A percentile compares a stretch with the other conserved stretches of the same genome.
Conservation (phyloP, 2,329 filamentous ascomycete genomes). For the Taxawa tesnikishii region DNA sequence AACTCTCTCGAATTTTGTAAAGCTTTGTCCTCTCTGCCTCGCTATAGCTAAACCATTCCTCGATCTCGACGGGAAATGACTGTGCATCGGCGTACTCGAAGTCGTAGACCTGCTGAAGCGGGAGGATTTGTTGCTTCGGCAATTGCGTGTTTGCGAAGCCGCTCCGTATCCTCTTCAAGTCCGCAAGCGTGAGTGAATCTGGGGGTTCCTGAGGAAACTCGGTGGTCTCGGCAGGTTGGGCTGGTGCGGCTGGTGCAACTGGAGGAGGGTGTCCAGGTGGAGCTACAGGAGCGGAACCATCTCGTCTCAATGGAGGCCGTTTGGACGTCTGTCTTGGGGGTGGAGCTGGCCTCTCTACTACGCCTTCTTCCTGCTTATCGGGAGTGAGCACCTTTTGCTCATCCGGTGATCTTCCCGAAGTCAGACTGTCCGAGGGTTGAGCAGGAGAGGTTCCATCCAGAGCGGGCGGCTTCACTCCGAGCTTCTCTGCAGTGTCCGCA, state of each 20-base stretch:
- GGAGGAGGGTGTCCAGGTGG: constrained; percentile 27
- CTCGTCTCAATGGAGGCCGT: constrained; percentile 27
- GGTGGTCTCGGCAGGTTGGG: constrained; percentile 14
- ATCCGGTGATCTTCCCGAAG: not conserved
- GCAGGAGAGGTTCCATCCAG: not conserved
- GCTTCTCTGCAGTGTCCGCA: constrained; percentile 23
- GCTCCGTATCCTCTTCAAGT: constrained; percentile 31
- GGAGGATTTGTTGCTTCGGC: constrained; percentile 17
- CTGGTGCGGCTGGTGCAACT: constrained; percentile 23
- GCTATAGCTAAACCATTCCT: constrained; percentile 95
- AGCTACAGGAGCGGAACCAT: constrained; percentile 22
- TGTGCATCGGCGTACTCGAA: constrained; percentile 49
- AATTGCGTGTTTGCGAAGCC: constrained; percentile 26
- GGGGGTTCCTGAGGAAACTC: constrained; percentile 21
- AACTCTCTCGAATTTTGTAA: constrained; percentile 61
- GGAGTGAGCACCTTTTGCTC: constrained; percentile 11
- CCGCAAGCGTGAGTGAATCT: constrained; percentile 34
- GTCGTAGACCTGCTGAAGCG: constrained; percentile 49
- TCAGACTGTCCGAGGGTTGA: not conserved
- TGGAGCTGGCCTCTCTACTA: constrained; percentile 11
- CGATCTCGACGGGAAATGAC: constrained; percentile 70
- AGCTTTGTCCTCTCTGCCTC: constrained; percentile 75
- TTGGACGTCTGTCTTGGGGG: not conserved
- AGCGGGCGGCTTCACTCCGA: constrained; percentile 11
- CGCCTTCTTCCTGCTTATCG: constrained; percentile 6